Base-by-base conservation (phyloP, 805 yeast species). In the Pichia deserticola region DNA sequence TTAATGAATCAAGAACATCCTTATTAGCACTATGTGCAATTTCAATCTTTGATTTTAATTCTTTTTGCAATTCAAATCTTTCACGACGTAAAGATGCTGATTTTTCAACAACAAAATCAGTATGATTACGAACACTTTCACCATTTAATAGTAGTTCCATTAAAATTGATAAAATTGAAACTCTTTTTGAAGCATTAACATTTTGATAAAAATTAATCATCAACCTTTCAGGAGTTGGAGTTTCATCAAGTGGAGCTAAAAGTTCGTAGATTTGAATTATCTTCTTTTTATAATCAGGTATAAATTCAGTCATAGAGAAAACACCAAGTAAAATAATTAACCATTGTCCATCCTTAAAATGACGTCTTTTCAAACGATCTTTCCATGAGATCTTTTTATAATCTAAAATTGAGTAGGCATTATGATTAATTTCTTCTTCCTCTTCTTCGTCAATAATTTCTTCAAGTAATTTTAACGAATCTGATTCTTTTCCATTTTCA, bases 281-380 rank as follows among this genome's bases (percentile, higher is more conserved):
- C 25, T 73, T 72, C 1, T 69, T 67, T 29, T 69, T 61, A 67
- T 78, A 84, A 12, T 74, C 75, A 1, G 81, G 79, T 38, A 81
- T 72, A 54, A 81, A 74, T 42, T 80, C 79, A 13, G 80, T 79
- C 44, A 74, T 70, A 25, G 81, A 78, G 40, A 90, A 72, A 3
- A 89, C 71, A 34, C 96, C 96, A 44, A 89, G 63, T 40, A 90
- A 64, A 40, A 85, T 77, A 39, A 84, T 74, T 57, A 88, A 84
- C 97, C 97, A 92, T 48, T 80, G 81, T 5, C 96, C 95, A 58
- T 88, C 89, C 57, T 76, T 80, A 64, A 86, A 93, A 54, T 78
- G 77, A 48, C 96, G 78, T 49, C 78, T 82, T 12, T 82, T 76
- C 20, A 92, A 71, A 39, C 95, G 72, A 33, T 86, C 95, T 51